Base-by-base conservation (phyloP, 345 rosid genomes). In the Salix dunnii region DNA sequence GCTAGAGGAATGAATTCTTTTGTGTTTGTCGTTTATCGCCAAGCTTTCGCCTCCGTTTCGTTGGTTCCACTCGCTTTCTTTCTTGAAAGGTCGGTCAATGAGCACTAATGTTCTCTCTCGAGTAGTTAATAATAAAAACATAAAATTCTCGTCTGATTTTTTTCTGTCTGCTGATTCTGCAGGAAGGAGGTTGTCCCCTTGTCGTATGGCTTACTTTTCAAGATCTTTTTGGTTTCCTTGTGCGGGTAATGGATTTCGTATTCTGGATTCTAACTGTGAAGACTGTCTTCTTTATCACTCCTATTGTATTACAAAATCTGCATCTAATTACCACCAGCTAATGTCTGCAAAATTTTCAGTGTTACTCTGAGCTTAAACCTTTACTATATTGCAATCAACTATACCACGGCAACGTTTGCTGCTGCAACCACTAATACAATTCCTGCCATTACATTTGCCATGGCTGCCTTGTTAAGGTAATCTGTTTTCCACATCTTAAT, bases 341-440 rank as follows among this genome's bases (percentile, higher is more conserved):
- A 4, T 31, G 30, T 74, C 4, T 5, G 31, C 20, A 30, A 40
- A 65, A 5, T 38, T 71, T 82, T 31, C 89, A 94, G 97, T 82
- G 89, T 92, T 21, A 87, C 97, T 3, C 2, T 89, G 65, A 87
- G 92, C 82, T 83, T 89, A 31, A 92, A 94, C 80, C 89, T 92
- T 62, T 94, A 78, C 82, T 86, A 77, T 63, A 81, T 88, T 20
- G 97, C 97, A 60, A 88, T 94, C 76, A 84, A 86, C 68, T 79
- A 87, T 70, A 92, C 92, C 1, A 84, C 97, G 13, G 97, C 98
- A 63, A 92, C 97, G 40, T 89, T 92, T 76, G 98, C 98, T 10
- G 90, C 97, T 69, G 98, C 97, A 60, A 80, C 90, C 60, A 89
- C 95, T 70, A 94, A 92, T 84, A 82, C 87, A 18, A 82, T 92